Evolutionary conservation across 176 grass and related monocot genomes (phyloP).

Genomic region (Alloteropsis semialata): DNA sequence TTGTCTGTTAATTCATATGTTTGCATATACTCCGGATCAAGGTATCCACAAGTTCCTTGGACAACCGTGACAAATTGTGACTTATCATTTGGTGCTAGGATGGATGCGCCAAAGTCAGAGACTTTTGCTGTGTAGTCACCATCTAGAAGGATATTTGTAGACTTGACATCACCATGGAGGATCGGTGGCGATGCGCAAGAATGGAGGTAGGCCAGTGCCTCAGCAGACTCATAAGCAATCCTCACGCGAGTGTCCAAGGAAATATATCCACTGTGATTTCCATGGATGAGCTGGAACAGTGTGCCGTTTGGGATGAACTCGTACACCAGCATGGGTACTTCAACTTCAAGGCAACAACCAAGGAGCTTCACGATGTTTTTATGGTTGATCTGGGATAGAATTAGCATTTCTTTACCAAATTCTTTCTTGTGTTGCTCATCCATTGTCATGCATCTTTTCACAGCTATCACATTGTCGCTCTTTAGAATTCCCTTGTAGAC

Average conservation of each 20-base stretch:
- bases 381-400: constrained; percentile 9
- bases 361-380: constrained; percentile 3
- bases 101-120: neutral
- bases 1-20: neutral
- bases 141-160: neutral
- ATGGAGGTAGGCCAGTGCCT: neutral
- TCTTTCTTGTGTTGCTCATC: neutral
- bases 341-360: neutral
- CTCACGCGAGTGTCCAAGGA: neutral
- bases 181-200: neutral
- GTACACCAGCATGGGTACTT: constrained; percentile 8
- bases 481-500: neutral
- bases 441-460: neutral
- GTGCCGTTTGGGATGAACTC: constrained; percentile 3
- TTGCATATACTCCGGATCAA: constrained; percentile 5
- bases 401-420: neutral
- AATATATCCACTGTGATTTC: neutral
- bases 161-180: constrained; percentile 18
- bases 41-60: neutral
- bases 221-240: neutral
- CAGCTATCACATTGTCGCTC: neutral
- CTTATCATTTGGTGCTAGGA: constrained; percentile 2
- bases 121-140: constrained; percentile 5
- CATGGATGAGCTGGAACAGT: neutral
- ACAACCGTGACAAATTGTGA: constrained; percentile 6